Evolutionary conservation across 2,329 filamentous ascomycete genomes (phyloP).

Genomic region (Colletotrichum tropicale): DNA sequence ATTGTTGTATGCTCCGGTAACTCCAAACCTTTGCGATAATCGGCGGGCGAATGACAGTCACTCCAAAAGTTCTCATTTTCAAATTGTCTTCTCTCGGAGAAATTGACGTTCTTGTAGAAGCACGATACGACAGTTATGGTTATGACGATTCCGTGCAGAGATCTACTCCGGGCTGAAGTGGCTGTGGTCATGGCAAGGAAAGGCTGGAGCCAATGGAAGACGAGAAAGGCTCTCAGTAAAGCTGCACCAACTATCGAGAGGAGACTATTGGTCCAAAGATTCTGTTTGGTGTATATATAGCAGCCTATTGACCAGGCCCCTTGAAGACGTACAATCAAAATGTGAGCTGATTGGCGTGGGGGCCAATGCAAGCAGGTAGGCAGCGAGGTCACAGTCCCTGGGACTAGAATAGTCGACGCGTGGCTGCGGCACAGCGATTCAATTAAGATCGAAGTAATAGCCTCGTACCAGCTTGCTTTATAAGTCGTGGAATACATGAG

Average conservation of each 20-base stretch:
- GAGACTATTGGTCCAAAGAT: conserved; percentile 25
- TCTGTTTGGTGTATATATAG: background rate
- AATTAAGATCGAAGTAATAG: background rate
- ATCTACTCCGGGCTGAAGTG: background rate
- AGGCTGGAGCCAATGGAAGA: conserved; percentile 40
- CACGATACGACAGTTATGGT: background rate
- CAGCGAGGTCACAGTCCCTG: background rate
- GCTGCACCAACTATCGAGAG: conserved; percentile 40
- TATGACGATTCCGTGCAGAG: background rate
- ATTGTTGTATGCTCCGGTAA: background rate
- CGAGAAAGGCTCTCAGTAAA: conserved; percentile 42
- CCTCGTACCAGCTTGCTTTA: background rate
- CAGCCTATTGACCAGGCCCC: background rate
- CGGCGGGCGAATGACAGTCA: background rate
- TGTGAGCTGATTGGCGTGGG: background rate
- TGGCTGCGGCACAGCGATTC: background rate
- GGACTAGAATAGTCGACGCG: background rate
- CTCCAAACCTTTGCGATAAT: background rate
- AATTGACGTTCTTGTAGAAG: background rate
- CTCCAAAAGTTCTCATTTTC: background rate
- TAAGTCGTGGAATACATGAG: background rate
- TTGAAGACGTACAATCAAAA: background rate
- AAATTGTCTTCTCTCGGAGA: background rate
- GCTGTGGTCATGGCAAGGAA: conserved; percentile 40
- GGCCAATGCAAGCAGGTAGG: background rate